A percentile compares a stretch with the other conserved stretches of the same genome.
Conservation (phyloP, 345 rosid genomes). For the Salix udensis region DNA sequence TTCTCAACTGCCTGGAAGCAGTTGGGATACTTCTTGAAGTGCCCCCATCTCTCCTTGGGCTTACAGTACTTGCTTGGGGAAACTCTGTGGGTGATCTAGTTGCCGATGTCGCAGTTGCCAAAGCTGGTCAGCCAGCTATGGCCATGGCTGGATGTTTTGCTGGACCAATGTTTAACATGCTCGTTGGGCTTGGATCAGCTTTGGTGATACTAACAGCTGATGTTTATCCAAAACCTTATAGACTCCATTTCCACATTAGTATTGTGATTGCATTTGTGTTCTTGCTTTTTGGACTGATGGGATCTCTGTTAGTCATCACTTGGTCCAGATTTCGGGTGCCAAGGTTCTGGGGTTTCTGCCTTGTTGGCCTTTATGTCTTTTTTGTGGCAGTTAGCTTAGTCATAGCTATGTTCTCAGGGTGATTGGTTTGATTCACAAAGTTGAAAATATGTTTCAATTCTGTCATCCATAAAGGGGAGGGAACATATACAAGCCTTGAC, state of each 20-base stretch:
- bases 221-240: constrained; percentile 69
- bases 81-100: constrained; percentile 97
- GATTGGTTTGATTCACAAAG: constrained; percentile 17
- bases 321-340: constrained; percentile 96
- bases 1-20: constrained; percentile 80
- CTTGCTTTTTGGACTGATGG: constrained; percentile 86
- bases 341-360: constrained; percentile 89
- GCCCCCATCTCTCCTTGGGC: constrained; percentile 82
- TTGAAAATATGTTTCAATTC: background rate
- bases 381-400: constrained; percentile 65
- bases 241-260: constrained; percentile 72
- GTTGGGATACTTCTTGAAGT: constrained; percentile 69
- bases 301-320: constrained; percentile 80
- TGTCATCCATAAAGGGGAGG: background rate
- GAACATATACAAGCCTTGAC: background rate
- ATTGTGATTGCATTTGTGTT: constrained; percentile 85
- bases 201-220: constrained; percentile 72
- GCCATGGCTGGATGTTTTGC: constrained; percentile 99
- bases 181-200: constrained; percentile 87
- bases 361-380: constrained; percentile 70
- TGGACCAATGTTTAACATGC: constrained; percentile 98
- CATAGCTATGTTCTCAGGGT: constrained; percentile 55
- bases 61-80: constrained; percentile 97
- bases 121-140: constrained; percentile 96
- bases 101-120: constrained; percentile 93